Evolutionary conservation across 495 filamentous ascomycete species (phyloP).

Genomic region (Penicillium ochrochloron): DNA sequence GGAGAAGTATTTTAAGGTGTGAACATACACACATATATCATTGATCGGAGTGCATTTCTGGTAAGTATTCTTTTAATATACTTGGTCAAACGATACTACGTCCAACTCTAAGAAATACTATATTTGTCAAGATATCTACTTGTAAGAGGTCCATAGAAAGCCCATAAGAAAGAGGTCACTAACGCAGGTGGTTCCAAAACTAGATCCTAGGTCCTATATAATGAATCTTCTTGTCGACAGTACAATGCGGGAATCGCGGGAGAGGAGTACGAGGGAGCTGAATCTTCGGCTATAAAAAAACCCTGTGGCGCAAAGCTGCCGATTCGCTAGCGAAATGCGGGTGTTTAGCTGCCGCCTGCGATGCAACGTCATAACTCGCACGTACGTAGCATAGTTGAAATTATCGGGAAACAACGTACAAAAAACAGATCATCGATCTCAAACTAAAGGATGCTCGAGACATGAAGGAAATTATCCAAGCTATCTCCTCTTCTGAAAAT

Average conservation of each 20-base stretch:
- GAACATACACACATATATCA: background rate
- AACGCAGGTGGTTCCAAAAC: background rate
- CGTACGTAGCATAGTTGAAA: background rate
- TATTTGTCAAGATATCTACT: background rate
- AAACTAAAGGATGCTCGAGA: background rate
- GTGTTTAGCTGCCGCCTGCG: background rate
- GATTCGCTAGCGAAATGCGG: background rate
- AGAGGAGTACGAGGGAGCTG: background rate
- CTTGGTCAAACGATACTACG: background rate
- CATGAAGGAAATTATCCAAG: background rate
- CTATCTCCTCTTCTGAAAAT: background rate
- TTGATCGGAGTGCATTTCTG: background rate
- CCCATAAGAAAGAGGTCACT: background rate
- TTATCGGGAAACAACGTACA: background rate
- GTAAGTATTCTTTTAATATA: background rate
- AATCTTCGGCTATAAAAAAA: background rate
- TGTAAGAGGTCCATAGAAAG: background rate
- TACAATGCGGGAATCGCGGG: too few species aligned
- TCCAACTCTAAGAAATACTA: background rate
- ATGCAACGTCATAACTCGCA: background rate
- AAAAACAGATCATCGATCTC: background rate
- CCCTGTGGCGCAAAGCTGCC: background rate
- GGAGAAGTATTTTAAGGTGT: background rate
- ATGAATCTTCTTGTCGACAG: background rate
- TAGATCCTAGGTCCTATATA: background rate